These are phyloP conservation scores for Dactylellina sp. DNA, from an alignment of 2,329 filamentous ascomycete genomes.

Conservation along the genomic window DNA sequence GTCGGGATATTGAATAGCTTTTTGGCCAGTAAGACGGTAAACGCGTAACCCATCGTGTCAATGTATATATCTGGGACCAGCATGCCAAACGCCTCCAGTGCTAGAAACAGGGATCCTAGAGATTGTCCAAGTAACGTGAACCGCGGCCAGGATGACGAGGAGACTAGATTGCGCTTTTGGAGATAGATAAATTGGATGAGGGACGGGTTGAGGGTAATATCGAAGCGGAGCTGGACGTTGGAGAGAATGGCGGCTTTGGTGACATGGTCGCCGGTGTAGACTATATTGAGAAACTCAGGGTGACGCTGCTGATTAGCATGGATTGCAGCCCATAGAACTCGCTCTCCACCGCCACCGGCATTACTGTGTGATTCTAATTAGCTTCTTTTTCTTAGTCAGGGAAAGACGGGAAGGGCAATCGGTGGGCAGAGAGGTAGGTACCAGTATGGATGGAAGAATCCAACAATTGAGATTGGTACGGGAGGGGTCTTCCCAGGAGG, in stretches of 20 bases:
- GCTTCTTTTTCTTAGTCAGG: slow-evolving; percentile 49
- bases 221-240: slow-evolving; percentile 86
- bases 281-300: slow-evolving; percentile 87
- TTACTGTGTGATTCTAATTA: slow-evolving; percentile 71
- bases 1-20: slow-evolving; percentile 87
- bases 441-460: slow-evolving; percentile 99
- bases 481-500: slow-evolving; percentile 4
- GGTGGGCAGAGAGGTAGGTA: slow-evolving; percentile 63
- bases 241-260: slow-evolving; percentile 83
- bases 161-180: slow-evolving; percentile 84
- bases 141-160: slow-evolving; percentile 86
- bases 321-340: slow-evolving; percentile 96
- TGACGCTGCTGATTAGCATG: slow-evolving; percentile 88
- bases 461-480: slow-evolving; percentile 71
- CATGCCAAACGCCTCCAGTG: slow-evolving; percentile 91
- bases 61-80: slow-evolving; percentile 93
- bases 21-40: slow-evolving; percentile 83
- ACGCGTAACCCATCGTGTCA: slow-evolving; percentile 98
- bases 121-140: slow-evolving; percentile 97
- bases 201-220: slow-evolving; percentile 86
- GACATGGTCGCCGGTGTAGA: slow-evolving; percentile 96
- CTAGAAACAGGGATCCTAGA: slow-evolving; percentile 84
- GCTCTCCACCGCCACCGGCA: slow-evolving; percentile 92
- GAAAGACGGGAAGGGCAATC: neutral
- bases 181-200: slow-evolving; percentile 91